phyloP scores from a whole-genome alignment of 176 grass and related monocot genomes.

The barley (Hordeum vulgare) region MorexV3_pseudomolecules_assembly NC_058524.1:355187028-355187527 shows the following conservation, averaged over 20 bases:
- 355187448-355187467: too few species aligned
- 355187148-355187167: background rate
- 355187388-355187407: too few species aligned
- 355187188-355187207: background rate
- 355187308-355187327: too few species aligned
- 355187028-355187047: background rate
- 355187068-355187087: background rate
- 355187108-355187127: background rate
- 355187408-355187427: too few species aligned
- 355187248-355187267: background rate
- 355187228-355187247: background rate
- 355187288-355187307: too few species aligned
- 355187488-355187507: constrained; percentile 47
- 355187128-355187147: background rate
- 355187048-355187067: background rate
- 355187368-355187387: too few species aligned
- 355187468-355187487: too few species aligned
- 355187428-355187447: too few species aligned
- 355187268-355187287: background rate
- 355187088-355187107: background rate
- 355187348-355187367: too few species aligned
- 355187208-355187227: background rate
- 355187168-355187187: background rate
- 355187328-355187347: too few species aligned
- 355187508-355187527: constrained; percentile 94